A percentile compares a stretch with the other conserved stretches of the same genome.
phyloP scores from a whole-genome alignment of 1,139 yeast species.

The Suhomyces bribrorum region DNA sequence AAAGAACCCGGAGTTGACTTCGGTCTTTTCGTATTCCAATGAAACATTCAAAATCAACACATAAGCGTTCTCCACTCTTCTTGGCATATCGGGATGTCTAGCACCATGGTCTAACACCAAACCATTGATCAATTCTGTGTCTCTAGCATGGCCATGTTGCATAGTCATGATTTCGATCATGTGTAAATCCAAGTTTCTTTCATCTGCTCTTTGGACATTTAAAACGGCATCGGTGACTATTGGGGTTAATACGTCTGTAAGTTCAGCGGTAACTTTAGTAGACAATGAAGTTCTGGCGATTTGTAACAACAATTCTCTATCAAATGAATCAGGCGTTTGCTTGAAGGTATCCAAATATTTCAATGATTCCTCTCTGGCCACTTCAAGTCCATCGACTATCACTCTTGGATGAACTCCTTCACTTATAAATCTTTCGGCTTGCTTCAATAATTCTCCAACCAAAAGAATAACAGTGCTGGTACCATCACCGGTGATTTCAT shows the following conservation, averaged over 20 bases:
- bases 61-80: slow-evolving; percentile 75
- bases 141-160: slow-evolving; percentile 89
- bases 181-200: slow-evolving; percentile 71
- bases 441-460: slow-evolving; percentile 92
- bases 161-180: slow-evolving; percentile 98
- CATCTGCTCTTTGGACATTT: slow-evolving; percentile 60
- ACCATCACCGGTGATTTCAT: slow-evolving; percentile 98
- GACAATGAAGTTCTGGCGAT: slow-evolving; percentile 88
- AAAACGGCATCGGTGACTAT: slow-evolving; percentile 96
- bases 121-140: slow-evolving; percentile 83
- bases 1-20: slow-evolving; percentile 94
- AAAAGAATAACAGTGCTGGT: slow-evolving; percentile 95
- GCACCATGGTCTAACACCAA: slow-evolving; percentile 98
- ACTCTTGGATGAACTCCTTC: slow-evolving; percentile 98
- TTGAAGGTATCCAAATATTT: slow-evolving; percentile 66
- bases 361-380: slow-evolving; percentile 77
- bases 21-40: slow-evolving; percentile 95
- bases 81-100: slow-evolving; percentile 99
- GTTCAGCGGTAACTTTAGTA: slow-evolving; percentile 78
- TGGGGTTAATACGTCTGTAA: slow-evolving; percentile 82
- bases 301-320: slow-evolving; percentile 85
- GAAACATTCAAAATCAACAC: slow-evolving; percentile 90
- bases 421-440: slow-evolving; percentile 86
- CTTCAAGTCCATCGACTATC: slow-evolving; percentile 91
- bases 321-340: slow-evolving; percentile 51